Base-by-base conservation (phyloP, 108 stramenopile genomes). In the Fistulifera pelliculosa region DNA sequence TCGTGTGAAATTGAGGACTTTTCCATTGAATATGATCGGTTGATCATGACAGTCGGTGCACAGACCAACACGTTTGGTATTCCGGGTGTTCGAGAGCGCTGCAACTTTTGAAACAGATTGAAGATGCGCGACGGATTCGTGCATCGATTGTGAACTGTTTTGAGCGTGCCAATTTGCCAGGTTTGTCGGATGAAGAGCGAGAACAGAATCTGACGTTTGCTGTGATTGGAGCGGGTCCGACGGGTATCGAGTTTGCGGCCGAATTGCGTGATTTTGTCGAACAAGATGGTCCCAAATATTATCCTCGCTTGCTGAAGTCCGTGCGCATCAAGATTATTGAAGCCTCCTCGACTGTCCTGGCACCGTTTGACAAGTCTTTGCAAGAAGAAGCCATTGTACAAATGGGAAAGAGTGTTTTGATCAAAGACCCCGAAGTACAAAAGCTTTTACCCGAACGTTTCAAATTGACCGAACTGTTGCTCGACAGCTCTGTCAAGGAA, bases 241-340 rank as follows among this genome's bases (percentile, higher is more conserved):
- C 96, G 5, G 94, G 94, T 3, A 75, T 85, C 19, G 96, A 97
- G 64, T 94, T 95, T 73, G 88, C 93, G 13, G 79, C 87, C 0
- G 96, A 97, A 62, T 73, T 97, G 52, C 60, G 90, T 31, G 96
- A 97, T 65, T 97, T 95, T 66, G 70, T 97, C 56, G 94, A 93
- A 56, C 58, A 81, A 41, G 96, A 98, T 58, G 84, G 83, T 21
- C 81, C 87, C 18, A 88, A 85, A 52, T 97, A 78, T 60, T 97
- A 93, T 60, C 88, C 90, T 8, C 62, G 86, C 0, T 52, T 95
- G 38, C 55, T 96, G 27, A 77, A 77, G 47, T 76, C 69, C 55
- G 90, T 95, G 22, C 70, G 91, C 13, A 90, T 97, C 55, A 95
- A 89, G 68, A 66, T 97, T 18, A 86, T 97, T 49, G 96, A 97